Conservation (phyloP, 139 green algal species). For the Deuterostichococcus epilithicus region DNA sequence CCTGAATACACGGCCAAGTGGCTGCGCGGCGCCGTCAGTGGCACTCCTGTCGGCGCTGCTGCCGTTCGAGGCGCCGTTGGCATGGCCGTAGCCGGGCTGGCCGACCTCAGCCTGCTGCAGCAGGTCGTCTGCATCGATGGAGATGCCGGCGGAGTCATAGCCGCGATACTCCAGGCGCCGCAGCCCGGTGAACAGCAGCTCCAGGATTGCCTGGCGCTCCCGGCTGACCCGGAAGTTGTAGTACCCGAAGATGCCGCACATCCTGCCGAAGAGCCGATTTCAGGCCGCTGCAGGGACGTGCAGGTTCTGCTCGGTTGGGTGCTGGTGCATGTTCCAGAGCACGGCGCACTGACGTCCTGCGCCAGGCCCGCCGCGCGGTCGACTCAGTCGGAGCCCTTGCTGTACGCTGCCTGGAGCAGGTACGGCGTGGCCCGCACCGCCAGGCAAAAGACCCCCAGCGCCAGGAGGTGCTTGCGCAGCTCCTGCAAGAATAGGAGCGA, state of each 20-base stretch:
- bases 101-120: neutral
- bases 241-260: slow-evolving; percentile 98
- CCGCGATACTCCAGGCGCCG: slow-evolving; percentile 94
- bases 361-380: neutral
- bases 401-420: slow-evolving; percentile 46
- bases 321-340: too few relatives aligned
- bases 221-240: slow-evolving; percentile 73
- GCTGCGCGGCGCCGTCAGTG: neutral
- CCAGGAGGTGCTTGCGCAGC: slow-evolving; percentile 42
- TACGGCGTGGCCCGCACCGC: slow-evolving; percentile 51
- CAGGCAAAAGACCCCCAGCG: slow-evolving; percentile 47
- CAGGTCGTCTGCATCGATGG: slow-evolving; percentile 57
- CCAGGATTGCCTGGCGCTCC: slow-evolving; percentile 68
- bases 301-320: too few relatives aligned
- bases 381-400: neutral
- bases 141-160: slow-evolving; percentile 93
- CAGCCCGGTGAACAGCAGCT: slow-evolving; percentile 85
- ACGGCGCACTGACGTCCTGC: neutral
- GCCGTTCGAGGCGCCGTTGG: slow-evolving; percentile 9
- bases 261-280: slow-evolving; percentile 16
- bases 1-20: too few relatives aligned
- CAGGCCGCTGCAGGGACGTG: too few relatives aligned
- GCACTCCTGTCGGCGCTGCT: neutral
- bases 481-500: too few relatives aligned
- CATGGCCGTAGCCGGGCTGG: neutral